phyloP scores from a whole-genome alignment of 2,329 filamentous ascomycete genomes.

The Botrytis medusae region DNA sequence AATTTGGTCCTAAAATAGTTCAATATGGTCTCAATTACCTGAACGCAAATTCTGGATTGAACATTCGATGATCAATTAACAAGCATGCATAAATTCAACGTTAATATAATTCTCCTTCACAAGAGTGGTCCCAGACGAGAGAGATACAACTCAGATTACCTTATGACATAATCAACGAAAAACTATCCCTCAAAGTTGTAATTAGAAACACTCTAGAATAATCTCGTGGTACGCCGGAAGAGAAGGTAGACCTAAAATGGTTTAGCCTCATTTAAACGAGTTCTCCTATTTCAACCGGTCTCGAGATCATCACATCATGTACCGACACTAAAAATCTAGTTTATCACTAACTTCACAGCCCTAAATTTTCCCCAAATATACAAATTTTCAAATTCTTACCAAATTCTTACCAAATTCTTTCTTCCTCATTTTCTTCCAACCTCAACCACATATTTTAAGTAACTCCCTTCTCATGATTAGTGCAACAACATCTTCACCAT shows the following conservation, averaged over 20 bases:
- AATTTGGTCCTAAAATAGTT: background rate
- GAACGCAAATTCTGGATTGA: background rate
- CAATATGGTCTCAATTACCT: background rate
- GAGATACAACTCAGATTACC: background rate
- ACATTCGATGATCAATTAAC: background rate
- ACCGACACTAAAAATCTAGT: background rate
- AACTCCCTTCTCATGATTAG: background rate
- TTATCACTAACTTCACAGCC: background rate
- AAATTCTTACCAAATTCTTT: too few relatives aligned
- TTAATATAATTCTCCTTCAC: background rate
- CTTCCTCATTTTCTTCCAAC: background rate
- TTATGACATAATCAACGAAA: background rate
- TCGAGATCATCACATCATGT: background rate
- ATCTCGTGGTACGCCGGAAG: background rate
- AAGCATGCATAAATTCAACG: background rate
- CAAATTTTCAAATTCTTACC: background rate
- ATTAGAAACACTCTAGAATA: background rate
- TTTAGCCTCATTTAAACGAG: slow-evolving; percentile 1
- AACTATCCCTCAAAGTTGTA: fast-evolving
- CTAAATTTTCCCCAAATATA: background rate
- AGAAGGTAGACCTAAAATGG: background rate
- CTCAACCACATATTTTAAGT: background rate
- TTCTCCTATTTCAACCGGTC: background rate
- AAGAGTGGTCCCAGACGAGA: background rate
- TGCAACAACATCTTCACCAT: background rate